Evolutionary conservation across 257 asterid genomes (phyloP), one percentile per base, ranked within the genome.

Genomic region (Apocynum venetum): DNA sequence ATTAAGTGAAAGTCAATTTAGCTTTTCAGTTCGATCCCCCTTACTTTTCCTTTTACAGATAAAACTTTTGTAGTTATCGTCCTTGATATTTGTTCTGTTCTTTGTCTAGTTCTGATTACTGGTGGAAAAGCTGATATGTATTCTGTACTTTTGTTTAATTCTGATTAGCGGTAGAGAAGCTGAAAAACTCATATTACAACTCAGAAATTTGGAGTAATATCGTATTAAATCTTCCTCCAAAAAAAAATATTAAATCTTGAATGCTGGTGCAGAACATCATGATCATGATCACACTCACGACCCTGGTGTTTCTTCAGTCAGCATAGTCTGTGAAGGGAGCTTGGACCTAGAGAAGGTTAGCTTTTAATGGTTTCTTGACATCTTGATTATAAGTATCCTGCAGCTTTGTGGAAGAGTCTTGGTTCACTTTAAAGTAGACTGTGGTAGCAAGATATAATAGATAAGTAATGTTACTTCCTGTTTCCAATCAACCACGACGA

Each of bases 281-380:
- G 93, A 86, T 68, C 96, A 94, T 10, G 97, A 91, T 77, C 99
- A 96, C 82, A 86, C 95, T 78, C 99, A 96, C 38, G 99, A 96
- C 84, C 98, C 99, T 31, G 99, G 98, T 59, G 98, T 95, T 82
- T 86, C 99, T 81, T 95, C 98, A 19, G 94, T 95, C 78, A 95
- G 98, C 96, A 88, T 91, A 83, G 98, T 95, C 79, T 91, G 97
- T 78, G 97, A 95, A 86, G 98, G 99, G 83, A 87, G 90, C 87
- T 84, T 96, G 88, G 97, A 96, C 85, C 97, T 96, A 63, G 97
- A 93, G 83, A 96, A 93, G 98, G 97, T 96, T 57, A 66, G 85
- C 78, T 72, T 48, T 35, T 10, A 20, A 12, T 67, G 52, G 57
- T 73, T 81, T 51, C 31, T 73, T 61, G 36, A 20, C 17, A 19